phyloP scores from a whole-genome alignment of 495 filamentous ascomycete genomes.

The Hypoxylon fuscum region DNA sequence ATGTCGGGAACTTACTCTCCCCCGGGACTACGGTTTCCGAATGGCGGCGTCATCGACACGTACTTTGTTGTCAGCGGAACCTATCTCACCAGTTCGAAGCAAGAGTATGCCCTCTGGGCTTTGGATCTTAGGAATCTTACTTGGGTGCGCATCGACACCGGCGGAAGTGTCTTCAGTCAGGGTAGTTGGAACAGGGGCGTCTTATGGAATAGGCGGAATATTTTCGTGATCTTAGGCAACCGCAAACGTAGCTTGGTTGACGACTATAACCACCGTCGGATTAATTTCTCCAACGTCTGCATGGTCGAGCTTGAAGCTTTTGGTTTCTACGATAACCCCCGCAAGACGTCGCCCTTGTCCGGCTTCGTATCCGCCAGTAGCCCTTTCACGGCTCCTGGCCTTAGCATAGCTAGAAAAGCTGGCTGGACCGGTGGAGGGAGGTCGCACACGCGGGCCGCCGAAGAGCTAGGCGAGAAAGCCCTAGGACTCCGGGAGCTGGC shows the following conservation, averaged over 20 bases:
- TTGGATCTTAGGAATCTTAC: constrained; percentile 85
- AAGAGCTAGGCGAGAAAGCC: constrained; percentile 84
- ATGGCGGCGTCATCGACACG: constrained; percentile 90
- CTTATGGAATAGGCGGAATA: constrained; percentile 89
- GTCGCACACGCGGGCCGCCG: constrained; percentile 70
- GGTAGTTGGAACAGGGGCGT: constrained; percentile 97
- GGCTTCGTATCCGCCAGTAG: constrained; percentile 83
- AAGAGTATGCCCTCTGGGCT: constrained; percentile 98
- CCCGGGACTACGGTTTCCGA: constrained; percentile 92
- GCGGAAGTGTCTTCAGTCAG: constrained; percentile 91
- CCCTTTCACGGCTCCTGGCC: constrained; percentile 60
- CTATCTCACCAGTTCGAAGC: constrained; percentile 95
- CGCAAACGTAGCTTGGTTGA: constrained; percentile 93
- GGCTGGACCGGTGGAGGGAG: constrained; percentile 76
- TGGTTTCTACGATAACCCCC: constrained; percentile 94
- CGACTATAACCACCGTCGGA: constrained; percentile 96
- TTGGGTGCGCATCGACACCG: constrained; percentile 95
- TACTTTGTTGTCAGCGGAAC: constrained; percentile 98
- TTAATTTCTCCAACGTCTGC: constrained; percentile 96
- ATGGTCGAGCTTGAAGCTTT: constrained; percentile 97
- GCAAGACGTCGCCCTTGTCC: constrained; percentile 76
- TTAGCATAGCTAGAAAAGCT: constrained; percentile 67
- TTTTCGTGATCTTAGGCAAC: constrained; percentile 94
- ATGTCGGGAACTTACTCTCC: constrained; percentile 90
- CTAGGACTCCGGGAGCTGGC: constrained; percentile 81